Percentiles rank a stretch among this genome's conserved stretches.
phyloP scores from a whole-genome alignment of 352 stramenopile genomes.

The Saprolegnia parasitica region DNA sequence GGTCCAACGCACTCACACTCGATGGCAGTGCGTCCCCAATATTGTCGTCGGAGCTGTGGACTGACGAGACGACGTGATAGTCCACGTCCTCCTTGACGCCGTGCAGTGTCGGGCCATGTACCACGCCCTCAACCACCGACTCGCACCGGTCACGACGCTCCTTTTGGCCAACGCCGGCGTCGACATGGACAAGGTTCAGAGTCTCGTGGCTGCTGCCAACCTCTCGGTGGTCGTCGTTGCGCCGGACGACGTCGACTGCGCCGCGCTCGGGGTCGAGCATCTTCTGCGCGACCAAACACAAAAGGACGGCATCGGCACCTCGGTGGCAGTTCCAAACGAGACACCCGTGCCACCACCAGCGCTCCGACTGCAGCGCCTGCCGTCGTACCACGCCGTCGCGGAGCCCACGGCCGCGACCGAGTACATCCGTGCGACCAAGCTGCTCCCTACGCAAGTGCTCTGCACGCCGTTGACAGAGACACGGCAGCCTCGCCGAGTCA shows the following conservation, averaged over 20 bases:
- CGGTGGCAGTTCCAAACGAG: too few species aligned
- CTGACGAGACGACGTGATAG: neutral
- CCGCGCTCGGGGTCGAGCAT: neutral
- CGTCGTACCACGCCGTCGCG: too few species aligned
- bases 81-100: constrained; percentile 22
- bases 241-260: neutral
- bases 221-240: neutral
- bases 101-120: constrained; percentile 24
- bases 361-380: too few species aligned
- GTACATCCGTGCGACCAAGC: neutral
- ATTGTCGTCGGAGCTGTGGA: neutral
- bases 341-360: too few species aligned
- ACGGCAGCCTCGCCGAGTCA: too few species aligned
- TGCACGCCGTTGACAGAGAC: neutral
- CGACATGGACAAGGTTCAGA: neutral
- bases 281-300: too few species aligned
- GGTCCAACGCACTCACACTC: constrained; percentile 7
- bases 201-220: neutral
- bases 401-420: too few species aligned
- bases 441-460: neutral
- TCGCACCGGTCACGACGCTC: neutral
- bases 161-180: neutral
- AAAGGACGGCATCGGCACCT: too few species aligned
- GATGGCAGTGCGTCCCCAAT: neutral
- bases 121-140: constrained; percentile 3